Conservation (phyloP, 2,329 filamentous ascomycete species). For the Alternaria ventricosa region DNA sequence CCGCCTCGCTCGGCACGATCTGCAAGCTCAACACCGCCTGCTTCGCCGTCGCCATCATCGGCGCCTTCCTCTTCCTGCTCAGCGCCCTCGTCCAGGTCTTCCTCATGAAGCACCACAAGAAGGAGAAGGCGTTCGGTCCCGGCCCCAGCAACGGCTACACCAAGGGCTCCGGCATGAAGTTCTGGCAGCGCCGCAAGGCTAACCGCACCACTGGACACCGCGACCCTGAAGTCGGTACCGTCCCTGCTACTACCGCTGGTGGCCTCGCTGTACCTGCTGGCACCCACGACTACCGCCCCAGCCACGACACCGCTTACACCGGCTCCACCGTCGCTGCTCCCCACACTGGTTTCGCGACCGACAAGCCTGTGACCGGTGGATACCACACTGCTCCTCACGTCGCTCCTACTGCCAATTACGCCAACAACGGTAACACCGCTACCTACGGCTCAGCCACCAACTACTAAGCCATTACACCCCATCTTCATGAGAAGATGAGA, state of each 20-base stretch:
- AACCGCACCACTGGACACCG: constrained; percentile 38
- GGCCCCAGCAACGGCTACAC: constrained; percentile 73
- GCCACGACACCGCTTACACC: constrained; percentile 57
- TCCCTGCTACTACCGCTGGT: constrained; percentile 22
- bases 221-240: constrained; percentile 54
- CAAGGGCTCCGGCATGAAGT: constrained; percentile 60
- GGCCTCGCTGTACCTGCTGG: constrained; percentile 21
- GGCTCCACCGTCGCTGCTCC: constrained; percentile 55
- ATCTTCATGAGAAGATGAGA: not conserved
- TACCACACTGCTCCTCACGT: constrained; percentile 55
- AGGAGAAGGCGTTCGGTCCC: constrained; percentile 75
- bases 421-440: constrained; percentile 43
- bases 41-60: constrained; percentile 80
- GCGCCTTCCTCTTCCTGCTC: constrained; percentile 76
- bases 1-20: constrained; percentile 61
- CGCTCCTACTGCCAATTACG: constrained; percentile 36
- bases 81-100: constrained; percentile 73
- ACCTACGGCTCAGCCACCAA: constrained; percentile 30
- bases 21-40: constrained; percentile 79
- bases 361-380: constrained; percentile 47
- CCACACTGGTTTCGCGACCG: constrained; percentile 43
- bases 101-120: constrained; percentile 73
- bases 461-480: constrained; percentile 8
- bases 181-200: constrained; percentile 51
- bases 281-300: constrained; percentile 50